phyloP scores from a whole-genome alignment of 2,329 filamentous ascomycete genomes.

The Dactylonectria macrodidyma region DNA sequence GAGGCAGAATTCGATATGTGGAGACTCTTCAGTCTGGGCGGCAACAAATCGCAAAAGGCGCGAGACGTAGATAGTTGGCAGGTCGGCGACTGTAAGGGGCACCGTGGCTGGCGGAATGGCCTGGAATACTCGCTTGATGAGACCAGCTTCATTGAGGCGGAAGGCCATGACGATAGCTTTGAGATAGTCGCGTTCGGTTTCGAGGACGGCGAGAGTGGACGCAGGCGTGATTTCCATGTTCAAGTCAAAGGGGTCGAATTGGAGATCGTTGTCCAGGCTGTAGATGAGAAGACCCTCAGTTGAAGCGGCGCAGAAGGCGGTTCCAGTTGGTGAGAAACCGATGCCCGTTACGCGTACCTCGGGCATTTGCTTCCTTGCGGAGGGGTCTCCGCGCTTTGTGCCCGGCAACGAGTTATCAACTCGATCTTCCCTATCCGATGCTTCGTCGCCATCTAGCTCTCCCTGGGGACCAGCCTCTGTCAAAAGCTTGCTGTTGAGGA shows the following conservation, averaged over 20 bases:
- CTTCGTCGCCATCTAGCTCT: slow-evolving; percentile 90
- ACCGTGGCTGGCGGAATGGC: slow-evolving; percentile 83
- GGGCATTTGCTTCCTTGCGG: slow-evolving; percentile 80
- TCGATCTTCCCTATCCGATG: slow-evolving; percentile 89
- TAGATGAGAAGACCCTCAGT: slow-evolving; percentile 96
- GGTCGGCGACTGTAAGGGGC: slow-evolving; percentile 80
- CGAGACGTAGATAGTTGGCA: slow-evolving; percentile 89
- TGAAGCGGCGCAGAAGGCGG: slow-evolving; percentile 93
- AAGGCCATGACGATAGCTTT: slow-evolving; percentile 98
- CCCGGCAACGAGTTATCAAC: slow-evolving; percentile 86
- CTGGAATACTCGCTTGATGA: slow-evolving; percentile 90
- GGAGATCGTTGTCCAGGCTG: slow-evolving; percentile 85
- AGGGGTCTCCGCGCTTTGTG: slow-evolving; percentile 87
- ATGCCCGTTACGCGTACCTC: slow-evolving; percentile 90
- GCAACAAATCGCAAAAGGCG: slow-evolving; percentile 90
- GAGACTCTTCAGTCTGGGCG: slow-evolving; percentile 88
- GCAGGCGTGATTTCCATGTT: slow-evolving; percentile 94
- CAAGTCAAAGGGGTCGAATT: slow-evolving; percentile 97
- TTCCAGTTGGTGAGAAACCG: slow-evolving; percentile 89
- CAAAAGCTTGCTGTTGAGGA: slow-evolving; percentile 91
- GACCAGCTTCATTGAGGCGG: slow-evolving; percentile 87
- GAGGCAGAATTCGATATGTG: slow-evolving; percentile 95
- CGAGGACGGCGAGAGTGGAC: slow-evolving; percentile 79
- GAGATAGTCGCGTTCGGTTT: slow-evolving; percentile 82
- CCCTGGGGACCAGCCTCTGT: slow-evolving; percentile 90